Base-by-base conservation (phyloP, 331 rosid species). In the Quercus phellos region DNA sequence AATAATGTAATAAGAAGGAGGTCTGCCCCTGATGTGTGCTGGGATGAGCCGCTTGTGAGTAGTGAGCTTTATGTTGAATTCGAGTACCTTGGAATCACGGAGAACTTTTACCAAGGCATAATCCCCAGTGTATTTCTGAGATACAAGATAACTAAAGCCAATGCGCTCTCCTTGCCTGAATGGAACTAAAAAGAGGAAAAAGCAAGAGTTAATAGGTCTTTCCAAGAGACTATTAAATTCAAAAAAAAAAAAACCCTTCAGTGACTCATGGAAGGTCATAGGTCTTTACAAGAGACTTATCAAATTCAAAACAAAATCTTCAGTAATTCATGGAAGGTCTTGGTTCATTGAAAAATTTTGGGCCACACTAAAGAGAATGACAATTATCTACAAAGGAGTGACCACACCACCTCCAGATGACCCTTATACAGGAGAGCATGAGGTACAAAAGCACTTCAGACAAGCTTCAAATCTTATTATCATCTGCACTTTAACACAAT, bases 141-240 rank as follows among this genome's bases (percentile, higher is more conserved):
- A 92, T 74, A 92, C 90, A 66, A 92, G 88, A 81, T 92, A 90
- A 85, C 96, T 92, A 81, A 92, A 92, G 50, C 96, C 93, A 82
- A 89, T 92, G 79, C 93, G 93, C 83, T 90, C 96, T 32, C 96
- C 93, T 68, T 87, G 96, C 80, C 96, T 89, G 85, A 92, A 92
- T 72, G 90, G 91, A 80, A 92, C 96, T 92, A 89, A 53, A 83
- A 87, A 72, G 63, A 26, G 38, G 75, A 79, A 17, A 32, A 73
- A 79, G 61, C 22, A 66, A 67, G 35, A 21, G 35, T 79, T 78
- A 81, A n/a, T 66, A 58, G 73, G 21, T 10, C 24, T 50, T 54
- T 51, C 51, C 43, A 73, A 32, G 19, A 78, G 59, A 58, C 26
- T 16, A 43, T 38, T 59, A 66, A 6, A 16, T 13, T 63, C 38